Evolutionary conservation across 768 basidiomycete species (phyloP), one percentile per base, ranked within the genome.

Genomic region (Mycena rosella): DNA sequence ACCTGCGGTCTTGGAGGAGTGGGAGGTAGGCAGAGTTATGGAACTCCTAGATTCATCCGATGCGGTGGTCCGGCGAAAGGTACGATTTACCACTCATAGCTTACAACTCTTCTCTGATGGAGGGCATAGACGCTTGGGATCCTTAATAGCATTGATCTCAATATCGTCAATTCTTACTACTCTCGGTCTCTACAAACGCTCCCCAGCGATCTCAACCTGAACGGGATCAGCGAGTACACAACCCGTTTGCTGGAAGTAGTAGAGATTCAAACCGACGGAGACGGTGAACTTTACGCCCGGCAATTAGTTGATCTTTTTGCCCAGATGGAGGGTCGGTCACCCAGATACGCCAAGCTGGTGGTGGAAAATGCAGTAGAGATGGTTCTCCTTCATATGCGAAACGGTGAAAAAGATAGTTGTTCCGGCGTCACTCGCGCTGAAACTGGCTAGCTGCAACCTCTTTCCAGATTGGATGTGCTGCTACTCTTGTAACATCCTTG

Each of bases 11-110:
- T 77, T 95, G 51, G 89, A 92, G n/a, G 87, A 82, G 60, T 86
- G 86, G 84, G 93, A 95, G 58, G 93, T 95, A 42, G 90, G 90
- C 56, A 81, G 82, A 36, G 81, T 95, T 24, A 91, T 95, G 88
- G 85, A 84, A 65, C 77, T 91, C 18, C 78, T 95, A 29, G 85
- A 89, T 65, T 88, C 87, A 3, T 77, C 82, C 1, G 94, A 95
- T 74, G 68, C 74, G 11, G 72, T 83, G 30, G 86, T 93, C 44
- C 84, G 92, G 61, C 82, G 77, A 57, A 89, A 84, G 83, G 94
- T 91, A 71, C 82, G 62, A n/a, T 56, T 49, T 36, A 40, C 36
- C 26, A 7, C 7, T 36, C 47, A n/a, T 27, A 15, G 22, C 53
- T 42, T 17, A 40, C n/a, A 60, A 69, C 52, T 68, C 30, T 68